These are phyloP conservation scores for Leccinum truebloodii DNA, from an alignment of 768 basidiomycete species.

Conservation along the genomic window DNA sequence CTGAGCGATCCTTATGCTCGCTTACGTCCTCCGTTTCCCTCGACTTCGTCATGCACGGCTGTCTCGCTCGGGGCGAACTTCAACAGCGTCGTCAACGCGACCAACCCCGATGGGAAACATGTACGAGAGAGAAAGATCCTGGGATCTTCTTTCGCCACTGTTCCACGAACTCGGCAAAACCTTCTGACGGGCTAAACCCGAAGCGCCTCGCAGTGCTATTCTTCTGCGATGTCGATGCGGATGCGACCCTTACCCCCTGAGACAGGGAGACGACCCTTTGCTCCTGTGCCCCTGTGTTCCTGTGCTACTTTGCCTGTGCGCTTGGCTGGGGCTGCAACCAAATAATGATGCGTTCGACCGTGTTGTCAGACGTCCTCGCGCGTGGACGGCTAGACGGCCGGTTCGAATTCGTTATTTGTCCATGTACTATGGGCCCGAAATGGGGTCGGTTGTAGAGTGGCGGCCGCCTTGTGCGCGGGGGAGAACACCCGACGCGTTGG, in stretches of 20 bases:
- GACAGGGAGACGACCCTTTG: neutral
- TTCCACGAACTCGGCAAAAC: constrained; percentile 1
- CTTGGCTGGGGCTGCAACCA: neutral
- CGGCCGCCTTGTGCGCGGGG: neutral
- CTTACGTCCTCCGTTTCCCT: constrained; percentile 3
- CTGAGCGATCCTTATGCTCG: neutral
- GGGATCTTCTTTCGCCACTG: constrained; percentile 1
- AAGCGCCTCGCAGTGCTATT: neutral
- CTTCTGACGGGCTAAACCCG: constrained; percentile 5
- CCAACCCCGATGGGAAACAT: constrained; percentile 13
- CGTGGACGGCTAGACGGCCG: neutral
- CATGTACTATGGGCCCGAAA: neutral
- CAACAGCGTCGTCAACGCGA: neutral
- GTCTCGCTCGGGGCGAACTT: constrained; percentile 10
- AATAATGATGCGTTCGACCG: neutral
- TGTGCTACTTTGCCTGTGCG: neutral
- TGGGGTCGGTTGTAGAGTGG: neutral
- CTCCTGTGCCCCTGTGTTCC: neutral
- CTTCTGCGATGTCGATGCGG: neutral
- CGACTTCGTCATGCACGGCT: neutral
- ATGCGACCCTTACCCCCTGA: neutral
- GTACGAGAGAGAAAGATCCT: constrained; percentile 6
- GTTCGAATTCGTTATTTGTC: neutral
- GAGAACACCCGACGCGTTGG: neutral
- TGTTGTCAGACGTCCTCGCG: neutral